These are phyloP conservation scores for Rhizopogon roseolus DNA, from an alignment of 768 basidiomycete genomes.

Conservation along the genomic window DNA sequence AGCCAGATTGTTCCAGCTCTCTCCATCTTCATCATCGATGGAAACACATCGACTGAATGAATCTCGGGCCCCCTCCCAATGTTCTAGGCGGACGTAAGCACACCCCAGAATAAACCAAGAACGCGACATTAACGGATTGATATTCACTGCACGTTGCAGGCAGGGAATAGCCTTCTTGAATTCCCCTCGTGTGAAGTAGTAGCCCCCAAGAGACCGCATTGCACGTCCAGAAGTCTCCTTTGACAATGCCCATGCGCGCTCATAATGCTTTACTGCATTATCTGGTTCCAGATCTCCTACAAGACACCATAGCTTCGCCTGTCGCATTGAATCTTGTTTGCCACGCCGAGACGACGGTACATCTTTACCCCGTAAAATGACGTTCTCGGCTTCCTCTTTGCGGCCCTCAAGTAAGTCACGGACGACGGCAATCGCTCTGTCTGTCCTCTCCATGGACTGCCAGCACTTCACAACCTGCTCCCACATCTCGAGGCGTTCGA, in stretches of 20 bases:
- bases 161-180: constrained; percentile 61
- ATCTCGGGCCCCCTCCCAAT: constrained; percentile 79
- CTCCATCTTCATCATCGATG: constrained; percentile 93
- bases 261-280: constrained; percentile 68
- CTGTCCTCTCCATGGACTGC: constrained; percentile 72
- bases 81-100: constrained; percentile 73
- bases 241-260: constrained; percentile 81
- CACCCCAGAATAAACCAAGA: constrained; percentile 99
- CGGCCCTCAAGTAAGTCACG: constrained; percentile 79
- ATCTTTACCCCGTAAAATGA: constrained; percentile 57
- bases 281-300: constrained; percentile 87
- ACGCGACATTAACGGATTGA: constrained; percentile 83
- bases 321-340: constrained; percentile 58
- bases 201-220: constrained; percentile 86
- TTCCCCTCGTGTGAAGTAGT: constrained; percentile 65
- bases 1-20: constrained; percentile 98
- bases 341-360: constrained; percentile 36
- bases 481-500: constrained; percentile 96
- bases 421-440: constrained; percentile 77
- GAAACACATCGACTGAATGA: constrained; percentile 84
- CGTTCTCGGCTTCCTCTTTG: constrained; percentile 77
- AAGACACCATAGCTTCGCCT: constrained; percentile 93
- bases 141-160: constrained; percentile 70
- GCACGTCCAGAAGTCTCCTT: constrained; percentile 79
- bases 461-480: constrained; percentile 92